Percentiles rank a stretch among this genome's conserved stretches.
Conservation (phyloP, 2,329 filamentous ascomycete species). For the Leptographium galeiforme region DNA sequence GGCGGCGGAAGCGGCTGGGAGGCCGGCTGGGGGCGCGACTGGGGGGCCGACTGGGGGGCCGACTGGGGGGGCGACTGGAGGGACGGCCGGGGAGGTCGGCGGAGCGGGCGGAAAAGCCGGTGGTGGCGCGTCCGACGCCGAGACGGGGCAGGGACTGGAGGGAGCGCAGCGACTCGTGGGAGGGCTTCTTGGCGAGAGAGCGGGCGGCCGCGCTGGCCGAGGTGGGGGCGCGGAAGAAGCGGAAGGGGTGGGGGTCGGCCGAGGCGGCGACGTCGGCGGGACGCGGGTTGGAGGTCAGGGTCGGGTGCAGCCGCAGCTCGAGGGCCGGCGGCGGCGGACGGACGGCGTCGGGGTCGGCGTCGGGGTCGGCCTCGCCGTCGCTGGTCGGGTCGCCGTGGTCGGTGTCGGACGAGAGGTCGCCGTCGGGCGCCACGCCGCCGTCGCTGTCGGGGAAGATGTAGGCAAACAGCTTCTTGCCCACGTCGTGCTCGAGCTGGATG, state of each 20-base stretch:
- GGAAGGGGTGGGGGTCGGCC: constrained; percentile 34
- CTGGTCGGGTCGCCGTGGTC: constrained; percentile 31
- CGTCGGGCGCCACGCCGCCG: constrained; percentile 11
- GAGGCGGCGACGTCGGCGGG: constrained; percentile 16
- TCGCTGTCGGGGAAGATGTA: constrained; percentile 87
- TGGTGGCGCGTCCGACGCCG: constrained; percentile 33
- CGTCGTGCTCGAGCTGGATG: constrained; percentile 83
- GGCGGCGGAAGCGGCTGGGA: neutral
- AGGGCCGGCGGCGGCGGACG: constrained; percentile 48
- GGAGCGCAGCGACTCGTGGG: constrained; percentile 39
- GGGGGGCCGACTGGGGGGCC: neutral
- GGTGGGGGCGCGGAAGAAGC: constrained; percentile 33
- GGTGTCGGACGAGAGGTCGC: constrained; percentile 22
- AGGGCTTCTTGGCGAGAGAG: constrained; percentile 36
- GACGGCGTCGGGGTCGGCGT: constrained; percentile 27
- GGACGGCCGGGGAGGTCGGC: neutral
- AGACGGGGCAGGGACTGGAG: constrained; percentile 7
- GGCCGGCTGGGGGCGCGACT: neutral
- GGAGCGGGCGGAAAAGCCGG: constrained; percentile 27
- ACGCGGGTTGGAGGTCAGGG: constrained; percentile 45
- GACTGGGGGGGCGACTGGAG: neutral
- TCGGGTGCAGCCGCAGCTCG: constrained; percentile 72
- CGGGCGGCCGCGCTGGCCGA: constrained; percentile 22
- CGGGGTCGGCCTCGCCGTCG: neutral
- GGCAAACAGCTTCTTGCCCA: constrained; percentile 86